These are phyloP conservation scores for Neophaeococcomyces aloes DNA, from an alignment of 2,329 filamentous ascomycete genomes.

Conservation along the genomic window DNA sequence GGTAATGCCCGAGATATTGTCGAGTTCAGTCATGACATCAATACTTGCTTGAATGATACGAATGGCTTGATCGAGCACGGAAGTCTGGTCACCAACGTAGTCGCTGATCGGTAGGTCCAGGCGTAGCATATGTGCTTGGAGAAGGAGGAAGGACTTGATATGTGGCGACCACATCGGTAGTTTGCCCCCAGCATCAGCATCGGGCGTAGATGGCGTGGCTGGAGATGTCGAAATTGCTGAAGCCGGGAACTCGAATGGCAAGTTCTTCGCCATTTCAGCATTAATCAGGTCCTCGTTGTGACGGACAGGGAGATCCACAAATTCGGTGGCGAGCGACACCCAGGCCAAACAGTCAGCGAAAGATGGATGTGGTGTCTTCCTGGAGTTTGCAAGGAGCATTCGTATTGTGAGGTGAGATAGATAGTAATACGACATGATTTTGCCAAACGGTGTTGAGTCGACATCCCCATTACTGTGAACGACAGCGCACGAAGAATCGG, in stretches of 20 bases:
- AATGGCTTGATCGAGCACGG: constrained; percentile 86
- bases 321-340: constrained; percentile 91
- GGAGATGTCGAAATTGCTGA: constrained; percentile 3
- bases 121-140: constrained; percentile 91
- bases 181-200: constrained; percentile 24
- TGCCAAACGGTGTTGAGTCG: constrained; percentile 79
- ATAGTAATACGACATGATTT: constrained; percentile 99
- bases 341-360: constrained; percentile 78
- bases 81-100: constrained; percentile 86
- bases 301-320: constrained; percentile 91
- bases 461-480: constrained; percentile 81
- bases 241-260: constrained; percentile 41
- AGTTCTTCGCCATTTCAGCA: constrained; percentile 69
- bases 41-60: constrained; percentile 94
- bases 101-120: constrained; percentile 89
- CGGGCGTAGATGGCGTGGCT: constrained; percentile 32
- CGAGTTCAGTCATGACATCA: constrained; percentile 81
- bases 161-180: constrained; percentile 98
- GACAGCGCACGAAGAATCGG: constrained; percentile 71
- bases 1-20: constrained; percentile 62
- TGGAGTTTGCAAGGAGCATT: constrained; percentile 66
- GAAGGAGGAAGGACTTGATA: constrained; percentile 84
- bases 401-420: constrained; percentile 91
- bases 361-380: constrained; percentile 49
- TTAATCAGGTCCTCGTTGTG: constrained; percentile 99